Base-by-base conservation (phyloP, 768 basidiomycete genomes). In the Termitomyces sp. region DNA sequence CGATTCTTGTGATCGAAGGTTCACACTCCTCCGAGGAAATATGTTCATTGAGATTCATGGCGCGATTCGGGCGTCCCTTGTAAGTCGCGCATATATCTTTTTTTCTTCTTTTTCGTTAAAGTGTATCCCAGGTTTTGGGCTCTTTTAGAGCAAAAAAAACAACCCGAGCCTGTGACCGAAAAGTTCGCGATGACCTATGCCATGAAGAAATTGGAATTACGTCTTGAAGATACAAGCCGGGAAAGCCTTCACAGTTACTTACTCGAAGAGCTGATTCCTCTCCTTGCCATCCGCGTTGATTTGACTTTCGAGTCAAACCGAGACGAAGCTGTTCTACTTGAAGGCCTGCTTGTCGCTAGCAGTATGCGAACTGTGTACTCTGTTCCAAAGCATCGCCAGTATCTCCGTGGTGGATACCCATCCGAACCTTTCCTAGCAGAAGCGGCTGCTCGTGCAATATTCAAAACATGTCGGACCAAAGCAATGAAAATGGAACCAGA, bases 131-230 rank as follows among this genome's bases (percentile, higher is more conserved):
- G 50, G 14, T 51, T 51, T 33, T 51, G 50, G 50, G 2, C 50
- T 1, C 3, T 51, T 3, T 6, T 23, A 7, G 50, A 32, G 1
- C 32, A n/a, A n/a, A n/a, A 32, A 32, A 5, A 38, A 26, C 0
- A 9, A 9, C 0, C 16, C 1, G 3, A 6, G 2, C 0, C 0
- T 5, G 4, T 0, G 10, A 5, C 0, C 7, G 28, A 9, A 7
- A 4, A 48, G 6, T 16, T 0, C 12, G 3, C 3, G 30, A 50
- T 50, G 18, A 9, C 4, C 9, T 33, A 10, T 4, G 49, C 49
- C 32, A 50, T 50, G 32, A 5, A 2, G 4, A 50, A 50, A 20
- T 4, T 50, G 32, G 32, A 50, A 13, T n/a, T 50, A 6, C 32
- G 12, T 20, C 1, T 20, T 20, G 49, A 50, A 12, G 30, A 32